phyloP scores from a whole-genome alignment of 2,329 filamentous ascomycete species.

The Diaporthe vaccinii region DNA sequence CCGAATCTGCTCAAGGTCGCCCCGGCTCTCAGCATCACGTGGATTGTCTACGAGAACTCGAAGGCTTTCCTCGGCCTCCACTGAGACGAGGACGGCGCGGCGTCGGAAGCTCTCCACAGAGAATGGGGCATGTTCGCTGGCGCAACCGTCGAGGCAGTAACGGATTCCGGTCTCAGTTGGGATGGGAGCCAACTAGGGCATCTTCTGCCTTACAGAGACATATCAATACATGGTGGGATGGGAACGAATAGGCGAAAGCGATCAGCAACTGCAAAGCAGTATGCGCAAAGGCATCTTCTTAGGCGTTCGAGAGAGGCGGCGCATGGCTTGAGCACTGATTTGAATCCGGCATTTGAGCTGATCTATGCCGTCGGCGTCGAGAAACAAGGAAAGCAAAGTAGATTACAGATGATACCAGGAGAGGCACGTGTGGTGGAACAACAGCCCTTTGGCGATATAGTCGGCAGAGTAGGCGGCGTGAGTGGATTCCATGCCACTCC shows the following conservation, averaged over 20 bases:
- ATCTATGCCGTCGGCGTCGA: constrained; percentile 37
- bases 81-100: constrained; percentile 44
- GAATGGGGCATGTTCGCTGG: not conserved
- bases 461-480: constrained; percentile 19
- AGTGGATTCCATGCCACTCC: not conserved
- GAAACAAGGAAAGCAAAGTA: constrained; percentile 27
- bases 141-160: not conserved
- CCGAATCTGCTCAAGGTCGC: constrained; percentile 97
- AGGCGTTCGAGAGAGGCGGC: constrained; percentile 35
- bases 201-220: not conserved
- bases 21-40: constrained; percentile 94
- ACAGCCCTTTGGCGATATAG: constrained; percentile 5
- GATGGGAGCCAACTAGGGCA: not conserved
- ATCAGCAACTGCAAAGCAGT: constrained; percentile 18
- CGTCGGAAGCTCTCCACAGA: not conserved
- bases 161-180: not conserved
- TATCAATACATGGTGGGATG: not conserved
- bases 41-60: constrained; percentile 92
- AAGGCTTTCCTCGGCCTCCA: constrained; percentile 77
- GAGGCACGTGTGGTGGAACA: constrained; percentile 18
- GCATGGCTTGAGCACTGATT: constrained; percentile 35
- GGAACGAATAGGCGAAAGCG: not conserved
- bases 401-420: constrained; percentile 38
- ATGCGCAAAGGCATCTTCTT: constrained; percentile 32
- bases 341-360: constrained; percentile 27